These are phyloP conservation scores for Nidularia pulvinata DNA, from an alignment of 768 basidiomycete genomes.

Conservation along the genomic window DNA sequence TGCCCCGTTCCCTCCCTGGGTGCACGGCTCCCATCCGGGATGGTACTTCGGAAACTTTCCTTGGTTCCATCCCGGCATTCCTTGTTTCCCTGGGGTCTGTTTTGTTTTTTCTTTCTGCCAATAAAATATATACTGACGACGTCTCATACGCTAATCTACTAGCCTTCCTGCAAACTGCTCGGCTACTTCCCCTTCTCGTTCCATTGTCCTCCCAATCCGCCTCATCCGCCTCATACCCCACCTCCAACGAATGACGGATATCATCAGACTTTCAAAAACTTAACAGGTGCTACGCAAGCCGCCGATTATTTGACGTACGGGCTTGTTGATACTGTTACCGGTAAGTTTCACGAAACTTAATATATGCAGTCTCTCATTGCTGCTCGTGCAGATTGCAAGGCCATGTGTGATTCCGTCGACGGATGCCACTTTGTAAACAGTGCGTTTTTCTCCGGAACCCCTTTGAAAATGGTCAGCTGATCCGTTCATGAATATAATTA, in stretches of 20 bases:
- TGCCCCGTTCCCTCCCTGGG: constrained; percentile 30
- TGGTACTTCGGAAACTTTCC: constrained; percentile 35
- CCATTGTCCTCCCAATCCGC: constrained; percentile 12
- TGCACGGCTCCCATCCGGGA: constrained; percentile 21
- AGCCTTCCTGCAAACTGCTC: not conserved
- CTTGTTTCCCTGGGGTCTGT: constrained; percentile 17
- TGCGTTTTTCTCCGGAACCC: constrained; percentile 9
- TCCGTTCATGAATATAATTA: constrained; percentile 4
- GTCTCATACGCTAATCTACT: not conserved
- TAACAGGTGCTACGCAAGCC: constrained; percentile 26
- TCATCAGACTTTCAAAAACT: constrained; percentile 19
- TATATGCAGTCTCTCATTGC: not conserved
- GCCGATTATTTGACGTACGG: constrained; percentile 32
- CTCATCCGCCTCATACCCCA: constrained; percentile 15
- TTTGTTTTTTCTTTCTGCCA: no score
- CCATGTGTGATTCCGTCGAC: constrained; percentile 24
- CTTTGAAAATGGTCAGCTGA: not conserved
- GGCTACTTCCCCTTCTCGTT: not conserved
- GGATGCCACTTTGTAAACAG: constrained; percentile 30
- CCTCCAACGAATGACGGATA: constrained; percentile 18
- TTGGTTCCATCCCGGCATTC: constrained; percentile 13
- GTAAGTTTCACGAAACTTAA: constrained; percentile 6
- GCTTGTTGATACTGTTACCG: constrained; percentile 27
- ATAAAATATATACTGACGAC: not conserved
- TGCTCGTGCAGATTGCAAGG: constrained; percentile 22